A percentile compares a stretch with the other conserved stretches of the same genome.
These are phyloP conservation scores for Talaromyces thailandensis DNA, from an alignment of 495 filamentous ascomycete genomes.

Conservation along the genomic window DNA sequence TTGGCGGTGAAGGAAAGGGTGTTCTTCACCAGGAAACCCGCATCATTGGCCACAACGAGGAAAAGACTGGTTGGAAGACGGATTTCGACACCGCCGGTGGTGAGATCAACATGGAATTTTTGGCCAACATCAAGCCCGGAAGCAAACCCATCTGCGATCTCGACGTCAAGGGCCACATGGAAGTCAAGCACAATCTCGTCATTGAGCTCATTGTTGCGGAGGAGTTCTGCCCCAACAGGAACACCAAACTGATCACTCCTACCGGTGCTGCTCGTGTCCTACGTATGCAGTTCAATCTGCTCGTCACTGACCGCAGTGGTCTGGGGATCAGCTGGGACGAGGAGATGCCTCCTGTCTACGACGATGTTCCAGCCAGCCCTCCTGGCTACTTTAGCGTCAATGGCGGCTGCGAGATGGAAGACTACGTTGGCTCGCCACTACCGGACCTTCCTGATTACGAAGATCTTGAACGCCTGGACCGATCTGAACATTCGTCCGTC, in stretches of 20 bases:
- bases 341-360: slow-evolving; percentile 89
- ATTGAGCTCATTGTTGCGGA: slow-evolving; percentile 92
- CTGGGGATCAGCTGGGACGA: slow-evolving; percentile 96
- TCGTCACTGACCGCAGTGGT: slow-evolving; percentile 74
- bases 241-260: slow-evolving; percentile 63
- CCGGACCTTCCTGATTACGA: slow-evolving; percentile 28
- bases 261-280: slow-evolving; percentile 88
- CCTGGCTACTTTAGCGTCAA: slow-evolving; percentile 59
- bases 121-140: slow-evolving; percentile 54
- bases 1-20: slow-evolving; percentile 66
- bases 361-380: slow-evolving; percentile 83
- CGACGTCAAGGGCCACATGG: slow-evolving; percentile 66
- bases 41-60: slow-evolving; percentile 62
- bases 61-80: slow-evolving; percentile 92
- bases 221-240: slow-evolving; percentile 70
- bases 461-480: slow-evolving; percentile 35
- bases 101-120: slow-evolving; percentile 75
- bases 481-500: not conserved
- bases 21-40: slow-evolving; percentile 67
- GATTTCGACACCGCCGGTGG: slow-evolving; percentile 68
- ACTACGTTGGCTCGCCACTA: slow-evolving; percentile 35
- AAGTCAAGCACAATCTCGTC: slow-evolving; percentile 74
- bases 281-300: slow-evolving; percentile 80
- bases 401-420: slow-evolving; percentile 31
- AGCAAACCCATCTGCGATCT: slow-evolving; percentile 68